Conservation (phyloP, 805 yeast species). For the Ogataea pini region DNA sequence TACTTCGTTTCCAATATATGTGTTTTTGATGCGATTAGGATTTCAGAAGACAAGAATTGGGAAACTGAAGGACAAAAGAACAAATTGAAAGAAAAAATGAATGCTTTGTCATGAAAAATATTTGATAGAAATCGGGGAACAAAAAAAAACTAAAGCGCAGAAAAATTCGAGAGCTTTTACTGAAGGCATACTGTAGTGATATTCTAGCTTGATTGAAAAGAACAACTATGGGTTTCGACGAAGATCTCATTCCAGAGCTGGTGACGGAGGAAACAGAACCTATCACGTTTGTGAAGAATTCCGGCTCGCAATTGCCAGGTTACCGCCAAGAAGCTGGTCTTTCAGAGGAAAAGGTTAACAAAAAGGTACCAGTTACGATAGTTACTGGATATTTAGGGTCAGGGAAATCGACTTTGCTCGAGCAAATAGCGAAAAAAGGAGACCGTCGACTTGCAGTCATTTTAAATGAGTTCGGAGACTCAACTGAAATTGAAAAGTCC, state of each 20-base stretch:
- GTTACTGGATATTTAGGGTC: slow-evolving; percentile 95
- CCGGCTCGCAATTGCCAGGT: not conserved
- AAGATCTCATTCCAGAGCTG: slow-evolving; percentile 31
- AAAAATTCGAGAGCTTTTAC: not conserved
- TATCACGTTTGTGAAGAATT: slow-evolving; percentile 26
- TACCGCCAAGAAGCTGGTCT: slow-evolving; percentile 22
- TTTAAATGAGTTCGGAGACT: slow-evolving; percentile 88
- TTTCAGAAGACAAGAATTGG: not conserved
- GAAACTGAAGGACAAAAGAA: not conserved
- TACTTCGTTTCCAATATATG: not conserved
- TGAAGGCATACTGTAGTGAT: no score
- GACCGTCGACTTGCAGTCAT: slow-evolving; percentile 82
- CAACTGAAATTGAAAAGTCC: slow-evolving; percentile 85
- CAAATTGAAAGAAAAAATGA: no score
- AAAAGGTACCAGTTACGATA: slow-evolving; percentile 84
- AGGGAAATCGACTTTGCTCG: slow-evolving; percentile 87
- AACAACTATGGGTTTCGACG: slow-evolving; percentile 8
- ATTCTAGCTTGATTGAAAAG: no score
- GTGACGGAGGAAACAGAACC: slow-evolving; percentile 27
- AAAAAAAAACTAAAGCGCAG: slow-evolving; percentile 6
- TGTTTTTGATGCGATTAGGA: not conserved
- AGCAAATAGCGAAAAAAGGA: slow-evolving; percentile 69
- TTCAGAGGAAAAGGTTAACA: slow-evolving; percentile 23
- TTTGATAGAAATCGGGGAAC: not conserved
- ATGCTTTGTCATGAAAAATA: not conserved